Conservation (phyloP, 352 stramenopile species). For the Thalassiosira pacifica region DNA sequence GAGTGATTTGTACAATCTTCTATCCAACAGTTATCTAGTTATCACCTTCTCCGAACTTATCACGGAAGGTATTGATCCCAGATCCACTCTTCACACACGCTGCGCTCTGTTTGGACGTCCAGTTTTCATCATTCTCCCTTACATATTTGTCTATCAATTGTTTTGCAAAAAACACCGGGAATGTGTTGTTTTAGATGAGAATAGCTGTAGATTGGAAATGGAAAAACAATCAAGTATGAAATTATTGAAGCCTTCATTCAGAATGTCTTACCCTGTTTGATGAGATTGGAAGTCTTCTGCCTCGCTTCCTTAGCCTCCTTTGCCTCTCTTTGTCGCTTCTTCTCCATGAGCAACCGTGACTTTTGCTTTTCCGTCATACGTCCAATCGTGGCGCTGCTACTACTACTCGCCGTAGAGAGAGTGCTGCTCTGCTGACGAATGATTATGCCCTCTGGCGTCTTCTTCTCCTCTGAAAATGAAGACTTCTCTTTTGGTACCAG, state of each 20-base stretch:
- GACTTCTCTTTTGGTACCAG: not conserved
- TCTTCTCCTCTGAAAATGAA: conserved; percentile 13
- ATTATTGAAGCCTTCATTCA: too few species aligned
- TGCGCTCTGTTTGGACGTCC: conserved; percentile 69
- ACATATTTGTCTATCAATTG: conserved; percentile 76
- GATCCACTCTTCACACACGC: conserved; percentile 75
- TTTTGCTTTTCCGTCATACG: conserved; percentile 83
- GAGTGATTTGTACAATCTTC: too few species aligned
- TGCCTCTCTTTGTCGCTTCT: conserved; percentile 69
- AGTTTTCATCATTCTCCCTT: conserved; percentile 79
- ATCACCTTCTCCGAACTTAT: conserved; percentile 70
- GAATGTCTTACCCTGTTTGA: conserved; percentile 51
- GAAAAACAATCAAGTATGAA: too few species aligned
- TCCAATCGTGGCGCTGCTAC: conserved; percentile 6
- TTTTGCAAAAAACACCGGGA: not conserved
- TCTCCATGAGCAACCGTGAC: conserved; percentile 70
- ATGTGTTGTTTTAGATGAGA: not conserved
- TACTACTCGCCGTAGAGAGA: not conserved
- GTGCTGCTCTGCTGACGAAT: not conserved
- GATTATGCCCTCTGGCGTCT: not conserved
- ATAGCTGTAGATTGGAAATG: too few species aligned
- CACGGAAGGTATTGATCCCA: conserved; percentile 75
- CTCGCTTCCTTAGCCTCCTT: conserved; percentile 61
- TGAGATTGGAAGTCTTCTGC: conserved; percentile 55
- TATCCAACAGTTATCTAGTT: too few species aligned